phyloP scores from a whole-genome alignment of 768 basidiomycete species.

The Kondoa malvinella region DNA sequence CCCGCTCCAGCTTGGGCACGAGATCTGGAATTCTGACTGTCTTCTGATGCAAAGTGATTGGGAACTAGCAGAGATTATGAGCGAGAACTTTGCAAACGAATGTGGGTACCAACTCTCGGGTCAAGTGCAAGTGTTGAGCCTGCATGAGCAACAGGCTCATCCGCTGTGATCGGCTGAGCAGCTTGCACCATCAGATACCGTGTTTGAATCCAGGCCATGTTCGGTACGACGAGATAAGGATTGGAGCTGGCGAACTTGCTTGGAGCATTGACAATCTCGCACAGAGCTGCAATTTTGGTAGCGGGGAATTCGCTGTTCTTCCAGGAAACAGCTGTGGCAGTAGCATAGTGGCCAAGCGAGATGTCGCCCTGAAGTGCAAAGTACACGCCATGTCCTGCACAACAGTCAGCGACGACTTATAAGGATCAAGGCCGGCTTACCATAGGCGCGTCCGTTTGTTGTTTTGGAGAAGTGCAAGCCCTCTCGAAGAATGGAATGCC shows the following conservation, averaged over 20 bases:
- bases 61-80: slow-evolving; percentile 1
- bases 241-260: slow-evolving; percentile 38
- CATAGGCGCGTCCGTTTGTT: slow-evolving; percentile 46
- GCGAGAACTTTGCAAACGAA: slow-evolving; percentile 5
- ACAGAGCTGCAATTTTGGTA: slow-evolving; percentile 42
- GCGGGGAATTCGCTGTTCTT: slow-evolving; percentile 40
- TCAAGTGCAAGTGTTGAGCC: neutral
- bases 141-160: neutral
- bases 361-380: slow-evolving; percentile 10
- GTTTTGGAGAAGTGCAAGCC: slow-evolving; percentile 49
- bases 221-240: slow-evolving; percentile 45
- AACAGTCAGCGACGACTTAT: slow-evolving; percentile 42
- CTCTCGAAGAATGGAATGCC: slow-evolving; percentile 58
- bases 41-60: slow-evolving; percentile 23
- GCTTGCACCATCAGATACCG: slow-evolving; percentile 47
- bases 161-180: neutral
- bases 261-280: slow-evolving; percentile 51
- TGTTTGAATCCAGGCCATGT: slow-evolving; percentile 51
- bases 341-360: slow-evolving; percentile 13
- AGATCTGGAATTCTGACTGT: slow-evolving; percentile 45
- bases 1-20: slow-evolving; percentile 39
- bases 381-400: slow-evolving; percentile 31
- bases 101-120: neutral
- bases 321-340: slow-evolving; percentile 31
- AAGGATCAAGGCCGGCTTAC: slow-evolving; percentile 24